phyloP scores from a whole-genome alignment of 768 basidiomycete genomes.

The Trametes cubensis region DNA sequence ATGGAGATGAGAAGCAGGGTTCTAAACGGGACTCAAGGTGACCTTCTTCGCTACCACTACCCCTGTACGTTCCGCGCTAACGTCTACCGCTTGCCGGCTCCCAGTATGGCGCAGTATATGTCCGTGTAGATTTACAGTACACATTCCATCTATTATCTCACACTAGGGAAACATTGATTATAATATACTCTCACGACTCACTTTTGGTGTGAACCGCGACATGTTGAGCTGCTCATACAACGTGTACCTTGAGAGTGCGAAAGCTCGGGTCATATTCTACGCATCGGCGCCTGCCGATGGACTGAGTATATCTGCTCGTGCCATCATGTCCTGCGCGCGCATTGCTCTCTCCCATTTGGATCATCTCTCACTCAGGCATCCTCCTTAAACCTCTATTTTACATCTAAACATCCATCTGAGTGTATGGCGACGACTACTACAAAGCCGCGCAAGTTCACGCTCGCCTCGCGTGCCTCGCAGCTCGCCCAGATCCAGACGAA shows the following conservation, averaged over 20 bases:
- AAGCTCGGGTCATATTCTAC: too few species aligned
- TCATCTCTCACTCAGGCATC: neutral
- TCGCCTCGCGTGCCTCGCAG: constrained; percentile 87
- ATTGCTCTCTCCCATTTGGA: neutral
- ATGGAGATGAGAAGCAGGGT: constrained; percentile 38
- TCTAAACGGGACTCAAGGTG: constrained; percentile 51
- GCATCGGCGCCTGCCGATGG: constrained; percentile 13
- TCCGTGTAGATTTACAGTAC: constrained; percentile 51
- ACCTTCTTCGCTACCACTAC: constrained; percentile 25
- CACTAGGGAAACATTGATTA: neutral
- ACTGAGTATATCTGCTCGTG: constrained; percentile 1
- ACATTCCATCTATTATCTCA: constrained; percentile 13
- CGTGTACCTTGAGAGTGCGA: too few species aligned
- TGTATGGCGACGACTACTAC: neutral
- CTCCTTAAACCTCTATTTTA: neutral
- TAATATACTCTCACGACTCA: constrained; percentile 9
- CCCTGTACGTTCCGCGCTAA: constrained; percentile 12
- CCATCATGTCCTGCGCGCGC: neutral
- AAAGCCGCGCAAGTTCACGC: constrained; percentile 54
- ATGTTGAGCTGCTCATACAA: too few species aligned
- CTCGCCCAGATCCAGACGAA: constrained; percentile 91
- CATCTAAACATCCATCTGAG: neutral
- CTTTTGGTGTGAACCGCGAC: too few species aligned
- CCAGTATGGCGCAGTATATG: constrained; percentile 83
- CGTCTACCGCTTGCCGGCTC: constrained; percentile 12